These are phyloP conservation scores for Echium plantagineum DNA, from an alignment of 257 asterid genomes.

Conservation along the genomic window DNA sequence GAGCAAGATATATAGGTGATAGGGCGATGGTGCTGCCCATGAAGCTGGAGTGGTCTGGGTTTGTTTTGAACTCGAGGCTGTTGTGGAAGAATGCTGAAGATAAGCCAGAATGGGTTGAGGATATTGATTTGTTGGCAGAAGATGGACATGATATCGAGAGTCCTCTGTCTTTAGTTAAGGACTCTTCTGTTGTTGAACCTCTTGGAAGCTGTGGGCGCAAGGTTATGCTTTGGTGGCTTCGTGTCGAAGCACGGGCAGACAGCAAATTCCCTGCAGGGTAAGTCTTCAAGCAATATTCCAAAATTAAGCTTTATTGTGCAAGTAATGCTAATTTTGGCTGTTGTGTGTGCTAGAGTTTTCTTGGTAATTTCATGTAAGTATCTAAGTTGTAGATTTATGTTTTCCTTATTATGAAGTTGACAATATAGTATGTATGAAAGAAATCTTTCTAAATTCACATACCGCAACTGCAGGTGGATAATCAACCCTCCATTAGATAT, in stretches of 20 bases:
- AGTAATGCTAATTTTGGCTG: neutral
- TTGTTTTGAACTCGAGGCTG: slow-evolving; percentile 74
- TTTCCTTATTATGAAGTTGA: too few relatives aligned
- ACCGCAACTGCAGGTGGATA: slow-evolving; percentile 56
- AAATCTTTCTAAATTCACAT: neutral
- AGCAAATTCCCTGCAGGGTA: slow-evolving; percentile 96
- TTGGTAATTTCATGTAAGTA: neutral
- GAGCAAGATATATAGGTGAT: slow-evolving; percentile 79
- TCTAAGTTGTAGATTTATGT: too few relatives aligned
- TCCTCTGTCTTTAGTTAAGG: slow-evolving; percentile 64
- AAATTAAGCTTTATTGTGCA: neutral
- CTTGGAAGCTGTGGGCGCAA: slow-evolving; percentile 91
- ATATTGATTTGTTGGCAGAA: slow-evolving; percentile 42
- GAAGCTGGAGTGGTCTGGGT: slow-evolving; percentile 94
- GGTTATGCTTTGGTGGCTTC: slow-evolving; percentile 94
- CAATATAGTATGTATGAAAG: too few relatives aligned
- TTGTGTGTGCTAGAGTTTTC: too few relatives aligned
- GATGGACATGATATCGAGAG: slow-evolving; percentile 50
- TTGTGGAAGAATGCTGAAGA: slow-evolving; percentile 65
- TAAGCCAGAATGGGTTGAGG: slow-evolving; percentile 74
- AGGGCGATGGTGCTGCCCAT: slow-evolving; percentile 74
- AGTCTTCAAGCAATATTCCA: slow-evolving; percentile 21
- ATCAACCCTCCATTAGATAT: slow-evolving; percentile 80
- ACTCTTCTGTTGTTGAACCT: slow-evolving; percentile 74
- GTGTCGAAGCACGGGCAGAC: slow-evolving; percentile 96